phyloP scores from a whole-genome alignment of 495 filamentous ascomycete genomes.

The Aspergillus nanangensis region DNA sequence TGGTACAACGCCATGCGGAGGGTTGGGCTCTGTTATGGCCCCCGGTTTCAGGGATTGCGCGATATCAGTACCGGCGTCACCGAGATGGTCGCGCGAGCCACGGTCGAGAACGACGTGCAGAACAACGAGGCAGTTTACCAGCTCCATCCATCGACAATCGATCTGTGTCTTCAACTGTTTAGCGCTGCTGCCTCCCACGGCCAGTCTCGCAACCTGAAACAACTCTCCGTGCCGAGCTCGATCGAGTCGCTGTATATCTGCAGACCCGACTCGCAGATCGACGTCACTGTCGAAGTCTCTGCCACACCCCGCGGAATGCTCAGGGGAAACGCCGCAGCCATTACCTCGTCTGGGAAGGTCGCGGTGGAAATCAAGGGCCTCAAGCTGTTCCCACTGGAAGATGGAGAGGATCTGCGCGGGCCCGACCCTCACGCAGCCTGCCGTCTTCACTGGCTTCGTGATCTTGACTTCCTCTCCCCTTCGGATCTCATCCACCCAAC shows the following conservation, averaged over 20 bases:
- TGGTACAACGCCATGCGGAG: neutral
- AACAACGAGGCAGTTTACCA: neutral
- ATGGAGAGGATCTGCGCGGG: neutral
- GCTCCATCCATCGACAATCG: neutral
- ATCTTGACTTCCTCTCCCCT: conserved; percentile 4
- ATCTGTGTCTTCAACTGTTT: neutral
- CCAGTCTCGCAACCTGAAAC: neutral
- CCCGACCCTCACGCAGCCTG: neutral
- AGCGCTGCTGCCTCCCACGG: neutral
- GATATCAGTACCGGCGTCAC: neutral
- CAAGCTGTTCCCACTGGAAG: neutral
- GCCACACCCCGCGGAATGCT: neutral
- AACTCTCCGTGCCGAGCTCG: neutral
- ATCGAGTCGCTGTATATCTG: neutral
- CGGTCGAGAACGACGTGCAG: neutral
- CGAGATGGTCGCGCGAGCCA: neutral
- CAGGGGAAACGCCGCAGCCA: neutral
- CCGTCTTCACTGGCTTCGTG: conserved; percentile 15
- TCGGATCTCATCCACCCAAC: neutral
- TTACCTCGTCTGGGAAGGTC: neutral
- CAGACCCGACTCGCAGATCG: neutral
- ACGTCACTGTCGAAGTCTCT: neutral
- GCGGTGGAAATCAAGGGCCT: neutral
- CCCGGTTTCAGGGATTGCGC: neutral
- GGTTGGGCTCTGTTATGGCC: conserved; percentile 2